Evolutionary conservation across 108 stramenopile genomes (phyloP).

Genomic region (Skeletonema potamos): DNA sequence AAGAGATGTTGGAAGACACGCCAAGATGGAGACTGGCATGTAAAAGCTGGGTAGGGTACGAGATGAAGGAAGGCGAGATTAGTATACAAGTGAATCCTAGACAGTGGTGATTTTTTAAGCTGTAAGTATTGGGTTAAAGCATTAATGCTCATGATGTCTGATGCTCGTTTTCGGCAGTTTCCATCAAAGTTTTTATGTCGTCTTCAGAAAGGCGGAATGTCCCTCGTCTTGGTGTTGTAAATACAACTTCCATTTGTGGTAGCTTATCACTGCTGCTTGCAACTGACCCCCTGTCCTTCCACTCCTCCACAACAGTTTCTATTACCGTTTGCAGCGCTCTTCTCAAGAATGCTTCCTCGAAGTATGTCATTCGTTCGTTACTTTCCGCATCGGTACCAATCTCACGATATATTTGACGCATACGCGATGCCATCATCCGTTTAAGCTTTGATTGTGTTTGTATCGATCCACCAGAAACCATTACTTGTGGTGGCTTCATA

Average conservation of each 20-base stretch:
- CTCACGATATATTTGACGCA: conserved; percentile 4
- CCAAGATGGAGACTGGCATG: conserved; percentile 78
- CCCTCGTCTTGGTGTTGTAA: conserved; percentile 30
- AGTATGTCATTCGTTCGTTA: neutral
- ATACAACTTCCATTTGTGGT: conserved; percentile 38
- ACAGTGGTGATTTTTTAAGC: conserved; percentile 52
- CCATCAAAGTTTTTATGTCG: conserved; percentile 23
- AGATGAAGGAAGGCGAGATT: conserved; percentile 70
- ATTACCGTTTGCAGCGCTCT: conserved; percentile 8
- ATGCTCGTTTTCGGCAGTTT: neutral
- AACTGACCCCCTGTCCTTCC: conserved; percentile 10
- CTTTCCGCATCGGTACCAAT: neutral
- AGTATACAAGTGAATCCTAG: conserved; percentile 68
- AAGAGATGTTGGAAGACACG: conserved; percentile 59
- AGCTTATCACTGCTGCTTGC: neutral
- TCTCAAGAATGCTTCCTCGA: conserved; percentile 7
- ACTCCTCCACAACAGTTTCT: conserved; percentile 28
- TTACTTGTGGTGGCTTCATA: conserved; percentile 23
- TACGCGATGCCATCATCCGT: conserved; percentile 3
- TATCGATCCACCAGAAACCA: conserved; percentile 35
- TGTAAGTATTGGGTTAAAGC: neutral
- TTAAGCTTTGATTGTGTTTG: conserved; percentile 18
- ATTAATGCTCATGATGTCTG: neutral
- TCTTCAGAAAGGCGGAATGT: conserved; percentile 25
- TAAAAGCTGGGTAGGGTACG: conserved; percentile 76